A percentile compares a stretch with the other conserved stretches of the same genome.
Conservation (phyloP, 2,329 filamentous ascomycete genomes). For the Pyrenophora tritici-repentis region DNA sequence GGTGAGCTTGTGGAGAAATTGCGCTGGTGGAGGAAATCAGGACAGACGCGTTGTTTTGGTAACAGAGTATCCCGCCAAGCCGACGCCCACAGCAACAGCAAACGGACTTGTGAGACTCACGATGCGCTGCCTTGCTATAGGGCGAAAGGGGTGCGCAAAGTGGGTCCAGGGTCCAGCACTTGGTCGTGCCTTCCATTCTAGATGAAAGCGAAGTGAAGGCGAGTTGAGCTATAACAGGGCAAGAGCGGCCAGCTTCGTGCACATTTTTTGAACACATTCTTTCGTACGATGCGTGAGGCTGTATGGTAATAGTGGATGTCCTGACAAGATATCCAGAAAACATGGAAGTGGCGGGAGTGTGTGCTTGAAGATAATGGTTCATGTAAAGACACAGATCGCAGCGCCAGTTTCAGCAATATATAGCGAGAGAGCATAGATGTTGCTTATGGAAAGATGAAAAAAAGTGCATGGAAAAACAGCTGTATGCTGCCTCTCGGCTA, state of each 20-base stretch:
- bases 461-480: too few species aligned
- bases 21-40: neutral
- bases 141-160: neutral
- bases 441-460: too few species aligned
- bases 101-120: neutral
- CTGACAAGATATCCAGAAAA: too few species aligned
- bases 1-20: neutral
- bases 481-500: too few species aligned
- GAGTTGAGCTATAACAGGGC: neutral
- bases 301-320: too few species aligned
- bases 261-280: neutral
- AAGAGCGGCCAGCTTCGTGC: neutral
- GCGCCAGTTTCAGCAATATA: too few species aligned
- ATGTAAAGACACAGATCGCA: too few species aligned
- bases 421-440: too few species aligned
- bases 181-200: conserved; percentile 12
- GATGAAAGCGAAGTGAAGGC: conserved; percentile 4
- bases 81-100: conserved; percentile 1
- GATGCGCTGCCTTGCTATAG: neutral
- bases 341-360: too few species aligned
- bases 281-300: neutral
- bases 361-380: too few species aligned
- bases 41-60: neutral
- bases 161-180: neutral
- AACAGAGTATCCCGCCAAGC: conserved; percentile 4